phyloP scores from a whole-genome alignment of 129 eudicot species.

The Rutidosis leptorrhynchoides region DNA sequence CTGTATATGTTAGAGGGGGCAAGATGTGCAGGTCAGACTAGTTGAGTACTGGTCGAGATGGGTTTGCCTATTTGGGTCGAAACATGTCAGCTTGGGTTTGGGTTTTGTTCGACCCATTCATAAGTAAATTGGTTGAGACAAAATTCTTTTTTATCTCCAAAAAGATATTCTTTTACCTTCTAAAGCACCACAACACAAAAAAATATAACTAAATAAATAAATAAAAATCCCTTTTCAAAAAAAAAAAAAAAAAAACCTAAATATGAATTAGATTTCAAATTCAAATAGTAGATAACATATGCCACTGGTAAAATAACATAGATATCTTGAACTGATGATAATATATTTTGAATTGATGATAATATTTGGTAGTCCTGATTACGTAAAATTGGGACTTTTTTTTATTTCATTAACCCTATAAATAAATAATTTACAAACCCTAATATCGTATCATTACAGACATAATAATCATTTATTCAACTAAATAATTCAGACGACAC shows the following conservation, averaged over 20 bases:
- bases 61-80: background rate
- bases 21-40: background rate
- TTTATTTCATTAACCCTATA: background rate
- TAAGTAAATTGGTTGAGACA: background rate
- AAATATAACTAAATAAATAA: no score
- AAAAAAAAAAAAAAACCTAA: no score
- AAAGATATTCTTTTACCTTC: background rate
- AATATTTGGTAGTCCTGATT: no score
- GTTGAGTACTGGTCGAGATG: background rate
- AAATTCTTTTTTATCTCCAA: background rate
- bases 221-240: no score
- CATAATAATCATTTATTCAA: background rate
- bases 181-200: no score
- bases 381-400: background rate
- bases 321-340: no score
- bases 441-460: background rate
- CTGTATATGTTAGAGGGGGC: background rate
- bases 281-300: no score
- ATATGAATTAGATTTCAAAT: background rate
- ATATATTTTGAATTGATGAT: no score
- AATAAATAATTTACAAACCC: background rate
- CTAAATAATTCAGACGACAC: background rate
- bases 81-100: no score
- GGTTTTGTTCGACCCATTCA: background rate
- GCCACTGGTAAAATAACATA: background rate